Evolutionary conservation across 371 early-diverging fungal species (phyloP).

Genomic region (Sporodiniella umbellata): DNA sequence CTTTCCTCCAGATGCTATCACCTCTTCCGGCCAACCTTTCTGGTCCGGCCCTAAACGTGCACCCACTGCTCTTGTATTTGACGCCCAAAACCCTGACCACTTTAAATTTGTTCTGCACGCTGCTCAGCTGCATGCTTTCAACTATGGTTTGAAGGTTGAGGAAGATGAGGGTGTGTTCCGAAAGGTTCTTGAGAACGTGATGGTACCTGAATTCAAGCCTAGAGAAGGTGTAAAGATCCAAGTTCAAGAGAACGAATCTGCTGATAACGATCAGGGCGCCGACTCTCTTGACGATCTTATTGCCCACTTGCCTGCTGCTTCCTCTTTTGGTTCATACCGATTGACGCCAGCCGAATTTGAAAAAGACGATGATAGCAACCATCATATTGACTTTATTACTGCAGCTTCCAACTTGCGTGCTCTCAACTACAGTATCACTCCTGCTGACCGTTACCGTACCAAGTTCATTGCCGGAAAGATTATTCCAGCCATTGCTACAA

Average conservation of each 20-base stretch:
- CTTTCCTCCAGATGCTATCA: constrained; percentile 92
- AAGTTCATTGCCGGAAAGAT: constrained; percentile 99
- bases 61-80: constrained; percentile 85
- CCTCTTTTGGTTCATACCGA: constrained; percentile 71
- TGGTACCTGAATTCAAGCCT: constrained; percentile 87
- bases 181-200: constrained; percentile 59
- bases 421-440: constrained; percentile 92
- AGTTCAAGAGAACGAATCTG: constrained; percentile 83
- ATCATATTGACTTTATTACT: constrained; percentile 99
- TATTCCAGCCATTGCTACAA: constrained; percentile 99
- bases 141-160: constrained; percentile 84
- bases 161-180: constrained; percentile 72
- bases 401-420: constrained; percentile 98
- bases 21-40: constrained; percentile 93
- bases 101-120: constrained; percentile 90
- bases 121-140: constrained; percentile 95
- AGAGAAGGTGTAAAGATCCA: constrained; percentile 96
- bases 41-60: constrained; percentile 99
- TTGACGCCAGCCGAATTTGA: constrained; percentile 94
- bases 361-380: constrained; percentile 99
- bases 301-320: constrained; percentile 67
- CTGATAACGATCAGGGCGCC: constrained; percentile 31
- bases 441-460: constrained; percentile 92
- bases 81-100: constrained; percentile 77
- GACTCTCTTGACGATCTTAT: constrained; percentile 72